phyloP scores from a whole-genome alignment of 1,284 basidiomycete genomes.

The Ganoderma boninense region DNA sequence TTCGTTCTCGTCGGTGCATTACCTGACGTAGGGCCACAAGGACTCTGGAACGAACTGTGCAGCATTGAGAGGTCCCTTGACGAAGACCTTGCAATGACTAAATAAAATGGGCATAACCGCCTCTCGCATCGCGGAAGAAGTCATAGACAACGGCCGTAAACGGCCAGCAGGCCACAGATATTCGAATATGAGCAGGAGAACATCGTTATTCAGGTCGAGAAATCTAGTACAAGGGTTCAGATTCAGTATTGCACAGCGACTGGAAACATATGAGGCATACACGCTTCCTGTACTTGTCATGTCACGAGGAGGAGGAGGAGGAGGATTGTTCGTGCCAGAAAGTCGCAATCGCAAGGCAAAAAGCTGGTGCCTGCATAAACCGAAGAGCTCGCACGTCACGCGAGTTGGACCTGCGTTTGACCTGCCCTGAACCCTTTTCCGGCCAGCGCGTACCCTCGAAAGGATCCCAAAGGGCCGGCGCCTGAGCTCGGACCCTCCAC shows the following conservation, averaged over 20 bases:
- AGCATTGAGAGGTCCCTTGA: not conserved
- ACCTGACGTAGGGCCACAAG: conserved; percentile 1
- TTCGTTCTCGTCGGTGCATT: not conserved
- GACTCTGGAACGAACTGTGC: not conserved
- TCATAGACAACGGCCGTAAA: not conserved
- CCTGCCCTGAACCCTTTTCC: too few relatives aligned
- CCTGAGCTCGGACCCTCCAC: too few relatives aligned
- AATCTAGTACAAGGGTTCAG: not conserved
- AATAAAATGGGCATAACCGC: not conserved
- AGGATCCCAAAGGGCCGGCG: too few relatives aligned
- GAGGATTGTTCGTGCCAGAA: too few relatives aligned
- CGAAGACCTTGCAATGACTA: not conserved
- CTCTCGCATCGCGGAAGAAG: not conserved
- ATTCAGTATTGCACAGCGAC: not conserved
- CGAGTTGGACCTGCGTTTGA: too few relatives aligned
- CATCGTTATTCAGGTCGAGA: not conserved
- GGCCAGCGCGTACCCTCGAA: too few relatives aligned
- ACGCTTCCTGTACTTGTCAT: not conserved
- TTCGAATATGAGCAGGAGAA: not conserved
- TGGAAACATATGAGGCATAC: not conserved
- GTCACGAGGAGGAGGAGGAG: not conserved
- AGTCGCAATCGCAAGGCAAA: too few relatives aligned
- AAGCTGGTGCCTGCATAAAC: too few relatives aligned
- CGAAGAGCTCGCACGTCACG: too few relatives aligned
- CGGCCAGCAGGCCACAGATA: not conserved